Conservation (phyloP, 1,139 yeast species). For the Magnusiomyces tetraspermus region DNA sequence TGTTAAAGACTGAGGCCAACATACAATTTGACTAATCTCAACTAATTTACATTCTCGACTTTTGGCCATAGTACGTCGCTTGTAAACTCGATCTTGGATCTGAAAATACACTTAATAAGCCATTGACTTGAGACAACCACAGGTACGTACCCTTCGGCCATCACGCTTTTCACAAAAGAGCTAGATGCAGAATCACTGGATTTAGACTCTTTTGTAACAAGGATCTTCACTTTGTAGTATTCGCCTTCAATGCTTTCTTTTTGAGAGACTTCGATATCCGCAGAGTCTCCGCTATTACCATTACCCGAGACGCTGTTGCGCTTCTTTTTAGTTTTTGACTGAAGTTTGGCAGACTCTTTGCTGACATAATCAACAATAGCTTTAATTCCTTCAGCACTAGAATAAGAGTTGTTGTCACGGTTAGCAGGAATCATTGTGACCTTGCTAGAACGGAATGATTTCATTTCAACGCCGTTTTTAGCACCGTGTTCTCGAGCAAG, state of each 20-base stretch:
- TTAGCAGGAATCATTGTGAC: background rate
- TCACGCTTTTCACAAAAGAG: constrained; percentile 5
- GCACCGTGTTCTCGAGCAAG: background rate
- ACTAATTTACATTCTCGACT: too few relatives aligned
- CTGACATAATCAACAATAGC: background rate
- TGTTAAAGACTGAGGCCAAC: too few relatives aligned
- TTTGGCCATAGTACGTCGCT: background rate
- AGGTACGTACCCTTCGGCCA: constrained; percentile 15
- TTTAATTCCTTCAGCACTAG: background rate
- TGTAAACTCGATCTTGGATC: constrained; percentile 19
- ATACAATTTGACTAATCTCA: too few relatives aligned
- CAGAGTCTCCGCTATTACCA: too few relatives aligned
- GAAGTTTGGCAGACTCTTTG: too few relatives aligned
- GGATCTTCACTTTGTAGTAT: background rate
- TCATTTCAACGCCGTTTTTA: background rate
- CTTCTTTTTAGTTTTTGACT: background rate
- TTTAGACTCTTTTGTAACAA: background rate
- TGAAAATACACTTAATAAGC: constrained; percentile 20
- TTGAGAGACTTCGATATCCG: too few relatives aligned
- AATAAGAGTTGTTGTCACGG: background rate
- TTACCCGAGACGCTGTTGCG: background rate
- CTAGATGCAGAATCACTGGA: background rate
- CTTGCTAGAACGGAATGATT: background rate
- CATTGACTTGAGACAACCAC: constrained; percentile 26
- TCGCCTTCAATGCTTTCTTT: background rate